A percentile compares a stretch with the other conserved stretches of the same genome.
Evolutionary conservation across 768 basidiomycete species (phyloP).

Genomic region (Hygrocybe coccinea): DNA sequence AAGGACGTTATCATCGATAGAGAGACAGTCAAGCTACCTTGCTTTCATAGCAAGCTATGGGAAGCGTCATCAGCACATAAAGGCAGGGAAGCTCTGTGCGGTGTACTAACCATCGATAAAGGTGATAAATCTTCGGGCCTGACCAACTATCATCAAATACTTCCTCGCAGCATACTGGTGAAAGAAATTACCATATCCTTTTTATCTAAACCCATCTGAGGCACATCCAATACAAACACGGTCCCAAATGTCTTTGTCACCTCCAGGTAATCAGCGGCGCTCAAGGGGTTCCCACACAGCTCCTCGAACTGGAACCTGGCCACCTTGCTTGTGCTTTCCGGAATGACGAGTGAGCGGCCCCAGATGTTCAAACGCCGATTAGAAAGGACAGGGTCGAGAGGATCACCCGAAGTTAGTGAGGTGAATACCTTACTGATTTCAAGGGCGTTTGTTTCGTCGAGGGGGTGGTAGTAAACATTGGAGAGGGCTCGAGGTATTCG

Average conservation of each 20-base stretch:
- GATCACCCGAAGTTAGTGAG: conserved; percentile 53
- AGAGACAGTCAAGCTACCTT: conserved; percentile 44
- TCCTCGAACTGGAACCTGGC: conserved; percentile 85
- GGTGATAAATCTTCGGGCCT: conserved; percentile 95
- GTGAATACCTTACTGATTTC: conserved; percentile 85
- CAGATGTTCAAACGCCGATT: conserved; percentile 76
- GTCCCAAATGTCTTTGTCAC: conserved; percentile 84
- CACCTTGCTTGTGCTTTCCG: conserved; percentile 71
- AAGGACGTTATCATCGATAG: neutral
- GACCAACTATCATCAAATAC: conserved; percentile 5
- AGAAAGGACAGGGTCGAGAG: conserved; percentile 50
- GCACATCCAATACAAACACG: conserved; percentile 82
- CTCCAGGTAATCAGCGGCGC: conserved; percentile 94
- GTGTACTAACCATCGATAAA: conserved; percentile 79
- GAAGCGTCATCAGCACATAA: neutral
- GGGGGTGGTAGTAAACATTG: conserved; percentile 86
- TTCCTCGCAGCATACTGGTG: neutral
- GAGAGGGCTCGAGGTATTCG: conserved; percentile 90
- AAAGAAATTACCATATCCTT: conserved; percentile 70
- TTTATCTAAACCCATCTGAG: conserved; percentile 78
- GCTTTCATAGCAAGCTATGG: conserved; percentile 83
- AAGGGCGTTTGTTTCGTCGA: conserved; percentile 54
- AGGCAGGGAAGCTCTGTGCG: neutral
- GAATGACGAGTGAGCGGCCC: conserved; percentile 79
- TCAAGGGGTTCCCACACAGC: conserved; percentile 83